Conservation (phyloP, 495 filamentous ascomycete genomes). For the Penicillium lividum region DNA sequence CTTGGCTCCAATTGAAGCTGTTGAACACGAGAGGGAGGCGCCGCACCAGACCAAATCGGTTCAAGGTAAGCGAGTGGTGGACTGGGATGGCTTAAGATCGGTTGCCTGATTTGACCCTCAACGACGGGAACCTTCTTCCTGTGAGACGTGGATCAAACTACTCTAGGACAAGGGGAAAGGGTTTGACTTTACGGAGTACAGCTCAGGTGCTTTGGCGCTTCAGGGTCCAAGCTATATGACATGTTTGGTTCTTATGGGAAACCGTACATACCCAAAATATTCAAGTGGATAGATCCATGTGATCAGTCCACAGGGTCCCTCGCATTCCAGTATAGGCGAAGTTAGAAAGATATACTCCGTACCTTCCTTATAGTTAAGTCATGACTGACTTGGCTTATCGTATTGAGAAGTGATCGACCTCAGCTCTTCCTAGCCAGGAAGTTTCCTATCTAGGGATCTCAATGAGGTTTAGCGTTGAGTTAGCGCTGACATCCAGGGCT, state of each 20-base stretch:
- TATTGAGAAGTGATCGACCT: too few relatives aligned
- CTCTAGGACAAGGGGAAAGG: not conserved
- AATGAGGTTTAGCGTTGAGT: too few relatives aligned
- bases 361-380: too few relatives aligned
- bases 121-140: not conserved
- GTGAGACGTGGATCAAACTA: not conserved
- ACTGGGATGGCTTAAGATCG: slow-evolving; percentile 10
- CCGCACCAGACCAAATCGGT: slow-evolving; percentile 15
- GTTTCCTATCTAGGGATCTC: too few relatives aligned
- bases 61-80: slow-evolving; percentile 29
- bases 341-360: too few relatives aligned
- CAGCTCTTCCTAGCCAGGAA: too few relatives aligned
- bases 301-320: not conserved
- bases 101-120: not conserved
- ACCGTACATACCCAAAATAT: too few relatives aligned
- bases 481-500: too few relatives aligned
- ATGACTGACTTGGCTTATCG: too few relatives aligned
- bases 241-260: not conserved
- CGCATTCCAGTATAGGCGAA: too few relatives aligned
- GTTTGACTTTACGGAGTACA: not conserved
- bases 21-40: slow-evolving; percentile 28
- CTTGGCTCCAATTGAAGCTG: slow-evolving; percentile 8
- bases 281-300: not conserved
- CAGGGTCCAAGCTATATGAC: not conserved
- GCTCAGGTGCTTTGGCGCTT: not conserved